phyloP scores from a whole-genome alignment of 768 basidiomycete species.

The Roridomyces roridus region DNA sequence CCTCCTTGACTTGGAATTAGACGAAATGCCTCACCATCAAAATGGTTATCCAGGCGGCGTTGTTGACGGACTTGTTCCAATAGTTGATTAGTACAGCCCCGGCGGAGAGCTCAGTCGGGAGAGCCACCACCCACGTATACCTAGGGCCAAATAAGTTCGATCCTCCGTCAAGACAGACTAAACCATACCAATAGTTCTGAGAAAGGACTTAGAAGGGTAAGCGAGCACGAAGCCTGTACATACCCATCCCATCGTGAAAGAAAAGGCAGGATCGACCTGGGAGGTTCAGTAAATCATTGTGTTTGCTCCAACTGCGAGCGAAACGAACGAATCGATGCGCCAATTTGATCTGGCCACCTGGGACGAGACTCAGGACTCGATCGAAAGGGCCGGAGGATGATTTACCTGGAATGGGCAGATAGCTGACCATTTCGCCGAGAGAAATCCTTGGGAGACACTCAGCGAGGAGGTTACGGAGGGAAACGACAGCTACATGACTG shows the following conservation, averaged over 20 bases:
- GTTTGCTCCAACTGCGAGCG: neutral
- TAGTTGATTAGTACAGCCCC: slow-evolving; percentile 79
- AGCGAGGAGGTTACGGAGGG: slow-evolving; percentile 42
- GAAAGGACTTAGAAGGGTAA: no score
- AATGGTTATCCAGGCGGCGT: no score
- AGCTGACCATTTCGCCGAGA: slow-evolving; percentile 78
- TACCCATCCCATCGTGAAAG: slow-evolving; percentile 58
- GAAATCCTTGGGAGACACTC: slow-evolving; percentile 59
- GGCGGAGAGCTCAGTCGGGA: slow-evolving; percentile 38
- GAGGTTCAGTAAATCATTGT: neutral
- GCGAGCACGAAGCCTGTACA: no score
- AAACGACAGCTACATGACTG: slow-evolving; percentile 56
- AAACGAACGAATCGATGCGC: slow-evolving; percentile 73
- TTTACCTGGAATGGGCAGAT: slow-evolving; percentile 62
- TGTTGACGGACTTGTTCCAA: slow-evolving; percentile 64
- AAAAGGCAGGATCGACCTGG: slow-evolving; percentile 61
- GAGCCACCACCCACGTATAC: slow-evolving; percentile 31
- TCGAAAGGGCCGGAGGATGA: no score
- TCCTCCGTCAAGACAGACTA: neutral
- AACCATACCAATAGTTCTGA: no score
- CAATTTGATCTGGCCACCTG: slow-evolving; percentile 77
- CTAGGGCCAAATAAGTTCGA: slow-evolving; percentile 39
- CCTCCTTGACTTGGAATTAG: no score
- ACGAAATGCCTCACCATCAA: no score
- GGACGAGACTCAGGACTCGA: no score